Conservation (phyloP, 2,329 filamentous ascomycete genomes). For the Rugonectria rugulosa region DNA sequence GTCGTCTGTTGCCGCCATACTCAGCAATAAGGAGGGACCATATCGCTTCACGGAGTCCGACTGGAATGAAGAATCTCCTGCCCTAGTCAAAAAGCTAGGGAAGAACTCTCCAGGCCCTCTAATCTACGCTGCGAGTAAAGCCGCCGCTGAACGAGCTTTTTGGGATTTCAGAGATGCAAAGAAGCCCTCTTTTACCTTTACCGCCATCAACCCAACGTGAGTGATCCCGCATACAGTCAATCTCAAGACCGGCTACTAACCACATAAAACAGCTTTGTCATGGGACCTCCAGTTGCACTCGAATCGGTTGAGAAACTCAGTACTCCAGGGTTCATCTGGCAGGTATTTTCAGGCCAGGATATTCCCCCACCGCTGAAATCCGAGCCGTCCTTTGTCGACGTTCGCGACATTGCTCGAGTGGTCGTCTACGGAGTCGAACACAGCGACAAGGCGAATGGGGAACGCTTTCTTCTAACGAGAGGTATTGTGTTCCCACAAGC, state of each 20-base stretch:
- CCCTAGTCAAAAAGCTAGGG: conserved; percentile 28
- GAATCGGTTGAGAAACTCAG: conserved; percentile 32
- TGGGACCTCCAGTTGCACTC: conserved; percentile 31
- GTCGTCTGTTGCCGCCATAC: conserved; percentile 34
- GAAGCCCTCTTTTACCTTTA: conserved; percentile 31
- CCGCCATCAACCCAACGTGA: conserved; percentile 35
- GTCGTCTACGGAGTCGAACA: conserved; percentile 33
- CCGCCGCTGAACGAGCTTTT: conserved; percentile 32
- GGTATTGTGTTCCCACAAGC: conserved; percentile 33
- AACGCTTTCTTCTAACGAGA: conserved; percentile 29
- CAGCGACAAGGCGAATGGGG: conserved; percentile 27
- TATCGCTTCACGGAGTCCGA: conserved; percentile 33
- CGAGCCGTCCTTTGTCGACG: conserved; percentile 30
- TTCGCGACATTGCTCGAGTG: conserved; percentile 34
- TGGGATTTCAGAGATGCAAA: conserved; percentile 34
- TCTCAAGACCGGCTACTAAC: neutral
- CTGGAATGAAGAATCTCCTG: conserved; percentile 32
- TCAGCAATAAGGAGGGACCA: conserved; percentile 5
- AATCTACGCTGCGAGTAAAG: conserved; percentile 36
- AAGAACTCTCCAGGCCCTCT: conserved; percentile 26
- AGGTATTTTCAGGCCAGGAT: conserved; percentile 32
- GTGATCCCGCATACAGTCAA: neutral
- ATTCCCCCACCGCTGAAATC: conserved; percentile 27
- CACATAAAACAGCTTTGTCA: conserved; percentile 29
- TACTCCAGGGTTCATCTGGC: conserved; percentile 34